Percentiles rank a stretch among this genome's conserved stretches.
Evolutionary conservation across 2,329 filamentous ascomycete genomes (phyloP).

Genomic region (Periconia sp.): DNA sequence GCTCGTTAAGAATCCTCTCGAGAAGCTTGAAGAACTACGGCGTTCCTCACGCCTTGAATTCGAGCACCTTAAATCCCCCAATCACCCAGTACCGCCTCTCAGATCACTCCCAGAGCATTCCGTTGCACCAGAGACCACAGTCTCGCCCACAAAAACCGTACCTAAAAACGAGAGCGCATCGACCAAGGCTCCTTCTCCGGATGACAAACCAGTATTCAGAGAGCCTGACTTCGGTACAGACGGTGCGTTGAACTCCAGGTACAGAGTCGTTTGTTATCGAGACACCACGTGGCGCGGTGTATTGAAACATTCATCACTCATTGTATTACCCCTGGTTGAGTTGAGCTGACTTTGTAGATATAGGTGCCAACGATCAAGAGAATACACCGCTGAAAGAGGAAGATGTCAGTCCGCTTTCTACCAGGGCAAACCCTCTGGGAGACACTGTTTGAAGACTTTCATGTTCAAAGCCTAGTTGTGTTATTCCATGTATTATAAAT

Average conservation of each 20-base stretch:
- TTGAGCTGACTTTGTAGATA: too few relatives aligned
- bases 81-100: constrained; percentile 32
- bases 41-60: constrained; percentile 48
- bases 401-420: constrained; percentile 19
- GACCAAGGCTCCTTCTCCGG: neutral
- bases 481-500: constrained; percentile 3
- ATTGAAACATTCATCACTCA: too few relatives aligned
- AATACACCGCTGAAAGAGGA: constrained; percentile 7
- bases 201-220: constrained; percentile 21
- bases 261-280: too few relatives aligned
- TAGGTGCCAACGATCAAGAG: constrained; percentile 4
- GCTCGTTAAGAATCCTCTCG: constrained; percentile 46
- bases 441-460: neutral
- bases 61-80: constrained; percentile 41
- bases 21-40: constrained; percentile 51
- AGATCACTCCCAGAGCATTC: constrained; percentile 43
- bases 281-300: too few relatives aligned
- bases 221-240: constrained; percentile 25
- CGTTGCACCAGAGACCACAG: constrained; percentile 12
- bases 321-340: too few relatives aligned
- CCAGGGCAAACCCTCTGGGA: neutral
- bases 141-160: neutral
- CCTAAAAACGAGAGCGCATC: constrained; percentile 3
- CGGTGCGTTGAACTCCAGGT: too few relatives aligned
- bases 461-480: neutral